Evolutionary conservation across 2,329 filamentous ascomycete genomes (phyloP).

Genomic region (Alternaria brassicicola): DNA sequence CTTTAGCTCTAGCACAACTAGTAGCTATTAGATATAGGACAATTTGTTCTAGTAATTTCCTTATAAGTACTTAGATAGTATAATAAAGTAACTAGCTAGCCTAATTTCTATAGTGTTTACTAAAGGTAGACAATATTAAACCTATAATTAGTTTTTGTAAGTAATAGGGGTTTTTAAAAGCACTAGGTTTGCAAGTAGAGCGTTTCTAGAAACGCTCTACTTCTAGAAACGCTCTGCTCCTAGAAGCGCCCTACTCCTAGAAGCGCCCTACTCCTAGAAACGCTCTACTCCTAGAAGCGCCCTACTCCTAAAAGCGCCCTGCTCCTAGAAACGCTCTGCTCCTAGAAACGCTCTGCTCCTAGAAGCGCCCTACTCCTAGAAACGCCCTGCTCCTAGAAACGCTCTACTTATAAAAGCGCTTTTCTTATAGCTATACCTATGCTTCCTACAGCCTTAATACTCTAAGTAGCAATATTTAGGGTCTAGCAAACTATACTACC

Average conservation of each 20-base stretch:
- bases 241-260: neutral
- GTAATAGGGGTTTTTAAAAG: too few species aligned
- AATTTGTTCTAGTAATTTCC: too few species aligned
- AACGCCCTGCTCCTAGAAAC: too few species aligned
- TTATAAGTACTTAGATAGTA: too few species aligned
- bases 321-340: neutral
- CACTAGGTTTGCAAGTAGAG: too few species aligned
- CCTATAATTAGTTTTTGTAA: too few species aligned
- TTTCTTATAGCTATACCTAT: slow-evolving; percentile 3
- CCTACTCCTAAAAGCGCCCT: neutral
- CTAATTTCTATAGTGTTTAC: too few species aligned
- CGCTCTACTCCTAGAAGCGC: neutral
- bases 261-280: neutral
- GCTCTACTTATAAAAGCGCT: too few species aligned
- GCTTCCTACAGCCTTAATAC: too few species aligned
- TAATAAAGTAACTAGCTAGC: neutral
- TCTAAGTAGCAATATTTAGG: slow-evolving; percentile 6
- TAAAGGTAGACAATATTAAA: too few species aligned
- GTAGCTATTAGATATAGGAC: too few species aligned
- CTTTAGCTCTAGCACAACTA: neutral
- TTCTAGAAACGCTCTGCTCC: slow-evolving; percentile 1
- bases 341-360: neutral
- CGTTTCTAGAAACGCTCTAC: slow-evolving; percentile 2
- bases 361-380: too few species aligned
- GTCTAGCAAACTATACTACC: slow-evolving; percentile 1